Evolutionary conservation across 2,329 filamentous ascomycete species (phyloP).

Genomic region (Bisporella sp.): DNA sequence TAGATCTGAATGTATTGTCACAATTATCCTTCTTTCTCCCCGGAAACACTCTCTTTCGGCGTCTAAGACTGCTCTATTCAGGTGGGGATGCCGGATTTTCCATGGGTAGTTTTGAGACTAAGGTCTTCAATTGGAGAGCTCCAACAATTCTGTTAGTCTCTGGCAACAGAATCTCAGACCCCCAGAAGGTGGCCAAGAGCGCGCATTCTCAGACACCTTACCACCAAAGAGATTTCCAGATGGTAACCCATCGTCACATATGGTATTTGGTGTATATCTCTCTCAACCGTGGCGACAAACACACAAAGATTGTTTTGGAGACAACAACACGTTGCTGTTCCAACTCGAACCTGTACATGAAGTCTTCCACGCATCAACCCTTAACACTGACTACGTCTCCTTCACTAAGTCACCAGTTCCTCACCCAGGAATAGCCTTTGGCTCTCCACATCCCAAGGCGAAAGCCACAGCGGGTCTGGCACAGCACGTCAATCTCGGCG

Average conservation of each 20-base stretch:
- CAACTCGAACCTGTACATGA: constrained; percentile 67
- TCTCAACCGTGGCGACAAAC: constrained; percentile 63
- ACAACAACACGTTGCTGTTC: constrained; percentile 57
- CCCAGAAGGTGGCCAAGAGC: constrained; percentile 44
- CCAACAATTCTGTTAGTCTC: constrained; percentile 66
- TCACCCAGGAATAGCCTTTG: constrained; percentile 57
- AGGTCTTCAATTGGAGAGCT: constrained; percentile 70
- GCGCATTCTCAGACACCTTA: constrained; percentile 52
- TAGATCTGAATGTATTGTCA: constrained; percentile 56
- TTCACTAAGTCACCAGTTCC: constrained; percentile 58
- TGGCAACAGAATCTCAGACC: constrained; percentile 50
- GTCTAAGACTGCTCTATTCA: constrained; percentile 61
- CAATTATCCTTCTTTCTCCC: constrained; percentile 70
- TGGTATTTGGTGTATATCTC: constrained; percentile 64
- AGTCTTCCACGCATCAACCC: constrained; percentile 56
- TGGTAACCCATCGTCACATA: constrained; percentile 39
- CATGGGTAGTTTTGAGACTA: constrained; percentile 69
- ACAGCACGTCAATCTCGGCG: constrained; percentile 40
- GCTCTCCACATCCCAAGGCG: constrained; percentile 49
- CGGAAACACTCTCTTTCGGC: constrained; percentile 55
- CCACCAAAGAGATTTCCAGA: constrained; percentile 54
- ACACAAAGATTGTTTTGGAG: constrained; percentile 61
- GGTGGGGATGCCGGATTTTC: constrained; percentile 67
- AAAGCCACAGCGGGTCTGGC: constrained; percentile 30
- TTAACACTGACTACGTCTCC: constrained; percentile 61